phyloP scores from a whole-genome alignment of 83 land plant species.

The Thuja plicata region DNA sequence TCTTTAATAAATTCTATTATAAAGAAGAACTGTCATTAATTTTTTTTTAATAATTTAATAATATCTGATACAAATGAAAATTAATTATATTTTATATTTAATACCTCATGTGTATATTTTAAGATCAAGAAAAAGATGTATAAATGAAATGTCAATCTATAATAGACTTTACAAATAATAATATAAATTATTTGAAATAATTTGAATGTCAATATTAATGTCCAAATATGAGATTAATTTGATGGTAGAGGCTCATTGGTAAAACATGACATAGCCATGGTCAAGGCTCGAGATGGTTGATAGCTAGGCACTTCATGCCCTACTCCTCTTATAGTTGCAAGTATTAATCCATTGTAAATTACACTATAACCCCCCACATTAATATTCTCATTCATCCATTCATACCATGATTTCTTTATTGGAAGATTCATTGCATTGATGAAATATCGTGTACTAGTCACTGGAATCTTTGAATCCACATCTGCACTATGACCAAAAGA shows the following conservation, averaged over 20 bases:
- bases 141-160: too few species aligned
- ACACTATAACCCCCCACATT: constrained; percentile 41
- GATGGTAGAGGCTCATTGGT: constrained; percentile 20
- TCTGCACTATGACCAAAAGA: constrained; percentile 31
- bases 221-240: not conserved
- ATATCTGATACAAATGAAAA: too few species aligned
- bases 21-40: too few species aligned
- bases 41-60: too few species aligned
- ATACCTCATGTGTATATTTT: too few species aligned
- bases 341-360: constrained; percentile 37
- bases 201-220: too few species aligned
- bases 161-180: too few species aligned
- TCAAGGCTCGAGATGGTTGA: constrained; percentile 30
- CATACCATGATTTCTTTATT: constrained; percentile 35
- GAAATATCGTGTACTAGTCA: constrained; percentile 24
- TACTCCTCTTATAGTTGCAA: constrained; percentile 47
- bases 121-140: too few species aligned
- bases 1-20: too few species aligned
- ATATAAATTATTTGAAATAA: too few species aligned
- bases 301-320: constrained; percentile 49
- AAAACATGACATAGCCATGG: constrained; percentile 13
- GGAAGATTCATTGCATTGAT: constrained; percentile 25
- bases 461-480: constrained; percentile 26
- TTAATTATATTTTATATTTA: too few species aligned
- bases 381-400: constrained; percentile 40